Conservation (phyloP, 306 rosid species). For the Cucumis cinereus region DNA sequence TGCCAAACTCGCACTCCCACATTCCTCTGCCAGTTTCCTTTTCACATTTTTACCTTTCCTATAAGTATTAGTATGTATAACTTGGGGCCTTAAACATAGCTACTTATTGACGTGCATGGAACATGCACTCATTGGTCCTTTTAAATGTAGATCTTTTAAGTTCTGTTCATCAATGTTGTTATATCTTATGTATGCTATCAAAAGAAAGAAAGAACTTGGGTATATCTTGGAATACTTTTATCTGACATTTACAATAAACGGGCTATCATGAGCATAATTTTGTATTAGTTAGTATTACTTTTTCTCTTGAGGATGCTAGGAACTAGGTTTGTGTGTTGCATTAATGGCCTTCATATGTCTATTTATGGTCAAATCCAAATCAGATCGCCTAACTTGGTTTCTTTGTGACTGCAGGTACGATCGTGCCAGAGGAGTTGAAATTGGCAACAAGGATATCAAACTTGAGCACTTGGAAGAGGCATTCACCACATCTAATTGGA, state of each 20-base stretch:
- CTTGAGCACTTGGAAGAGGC: constrained; percentile 98
- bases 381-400: background rate
- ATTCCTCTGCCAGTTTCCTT: no score
- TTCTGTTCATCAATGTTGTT: background rate
- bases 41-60: no score
- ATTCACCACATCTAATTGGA: constrained; percentile 92
- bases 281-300: no score
- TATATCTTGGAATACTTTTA: background rate
- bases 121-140: background rate
- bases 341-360: background rate
- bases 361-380: background rate
- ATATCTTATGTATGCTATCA: no score
- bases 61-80: no score
- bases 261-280: background rate
- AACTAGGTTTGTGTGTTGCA: background rate
- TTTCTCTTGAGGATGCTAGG: background rate
- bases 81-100: background rate
- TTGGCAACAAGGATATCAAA: constrained; percentile 91
- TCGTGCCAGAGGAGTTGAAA: constrained; percentile 98
- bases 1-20: no score
- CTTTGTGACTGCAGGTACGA: constrained; percentile 53
- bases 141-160: background rate
- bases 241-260: no score
- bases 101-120: background rate
- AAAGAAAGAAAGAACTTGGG: no score